Conservation (phyloP, 148 eudicot species). For the Rhododendron griersonianum region DNA sequence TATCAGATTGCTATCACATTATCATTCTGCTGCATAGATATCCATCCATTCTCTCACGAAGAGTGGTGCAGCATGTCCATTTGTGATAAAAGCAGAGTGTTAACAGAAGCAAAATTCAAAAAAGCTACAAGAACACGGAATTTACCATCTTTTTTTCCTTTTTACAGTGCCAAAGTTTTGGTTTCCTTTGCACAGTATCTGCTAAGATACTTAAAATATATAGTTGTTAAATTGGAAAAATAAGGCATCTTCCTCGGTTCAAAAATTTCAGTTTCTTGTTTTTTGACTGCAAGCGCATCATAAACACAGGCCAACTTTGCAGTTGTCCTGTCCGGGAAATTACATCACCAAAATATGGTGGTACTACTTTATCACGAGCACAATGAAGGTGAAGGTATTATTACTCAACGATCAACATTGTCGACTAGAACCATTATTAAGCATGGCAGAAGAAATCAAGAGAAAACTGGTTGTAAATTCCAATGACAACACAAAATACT, state of each 20-base stretch:
- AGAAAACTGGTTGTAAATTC: background rate
- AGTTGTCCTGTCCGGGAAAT: background rate
- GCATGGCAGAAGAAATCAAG: background rate
- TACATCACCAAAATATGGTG: background rate
- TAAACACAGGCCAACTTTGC: slow-evolving; percentile 4
- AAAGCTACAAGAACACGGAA: background rate
- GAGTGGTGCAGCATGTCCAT: slow-evolving; percentile 1
- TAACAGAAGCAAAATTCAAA: slow-evolving; percentile 5
- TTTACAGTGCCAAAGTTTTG: background rate
- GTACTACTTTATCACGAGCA: background rate
- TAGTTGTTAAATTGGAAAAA: background rate
- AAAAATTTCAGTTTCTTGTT: background rate
- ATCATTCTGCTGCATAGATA: slow-evolving; percentile 22
- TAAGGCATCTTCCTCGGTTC: background rate
- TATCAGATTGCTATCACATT: slow-evolving; percentile 10
- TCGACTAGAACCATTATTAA: background rate
- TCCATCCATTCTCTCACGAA: slow-evolving; percentile 16
- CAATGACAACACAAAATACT: background rate
- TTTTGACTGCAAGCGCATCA: background rate
- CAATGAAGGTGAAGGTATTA: background rate
- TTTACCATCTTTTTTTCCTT: background rate
- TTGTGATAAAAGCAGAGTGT: slow-evolving; percentile 10
- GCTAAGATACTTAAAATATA: background rate
- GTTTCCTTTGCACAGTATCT: background rate
- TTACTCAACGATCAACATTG: background rate